phyloP scores from a whole-genome alignment of 2,329 filamentous ascomycete species.

The Trichoderma simmonsii region DNA sequence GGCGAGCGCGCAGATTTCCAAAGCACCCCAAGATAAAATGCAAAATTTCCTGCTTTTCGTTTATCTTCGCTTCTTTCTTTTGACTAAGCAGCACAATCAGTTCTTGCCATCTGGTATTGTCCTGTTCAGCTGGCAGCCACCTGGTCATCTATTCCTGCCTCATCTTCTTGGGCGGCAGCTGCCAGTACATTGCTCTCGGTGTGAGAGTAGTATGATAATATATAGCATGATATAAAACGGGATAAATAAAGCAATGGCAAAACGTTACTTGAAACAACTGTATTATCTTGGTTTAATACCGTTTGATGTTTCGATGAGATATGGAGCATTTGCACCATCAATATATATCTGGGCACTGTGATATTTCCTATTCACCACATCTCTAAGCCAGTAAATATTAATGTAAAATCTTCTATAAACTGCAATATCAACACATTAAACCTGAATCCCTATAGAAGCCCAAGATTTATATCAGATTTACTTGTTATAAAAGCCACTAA shows the following conservation, averaged over 20 bases:
- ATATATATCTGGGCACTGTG: too few relatives aligned
- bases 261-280: not conserved
- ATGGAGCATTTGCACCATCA: not conserved
- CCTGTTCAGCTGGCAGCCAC: not conserved
- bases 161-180: not conserved
- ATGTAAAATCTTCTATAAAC: not conserved
- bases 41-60: not conserved
- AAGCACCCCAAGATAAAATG: not conserved
- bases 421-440: not conserved
- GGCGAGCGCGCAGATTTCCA: not conserved
- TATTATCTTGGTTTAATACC: not conserved
- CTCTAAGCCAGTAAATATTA: too few relatives aligned
- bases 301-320: not conserved
- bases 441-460: not conserved
- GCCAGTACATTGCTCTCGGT: too few relatives aligned
- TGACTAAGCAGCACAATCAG: not conserved
- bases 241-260: not conserved
- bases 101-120: not conserved
- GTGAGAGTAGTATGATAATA: accelerated
- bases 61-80: not conserved
- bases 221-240: too few relatives aligned
- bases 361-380: too few relatives aligned
- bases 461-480: not conserved
- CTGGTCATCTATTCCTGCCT: not conserved
- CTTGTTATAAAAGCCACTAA: not conserved